Percentiles rank a stretch among this genome's conserved stretches.
Conservation (phyloP, 2,329 filamentous ascomycete species). For the Claviceps sp. region DNA sequence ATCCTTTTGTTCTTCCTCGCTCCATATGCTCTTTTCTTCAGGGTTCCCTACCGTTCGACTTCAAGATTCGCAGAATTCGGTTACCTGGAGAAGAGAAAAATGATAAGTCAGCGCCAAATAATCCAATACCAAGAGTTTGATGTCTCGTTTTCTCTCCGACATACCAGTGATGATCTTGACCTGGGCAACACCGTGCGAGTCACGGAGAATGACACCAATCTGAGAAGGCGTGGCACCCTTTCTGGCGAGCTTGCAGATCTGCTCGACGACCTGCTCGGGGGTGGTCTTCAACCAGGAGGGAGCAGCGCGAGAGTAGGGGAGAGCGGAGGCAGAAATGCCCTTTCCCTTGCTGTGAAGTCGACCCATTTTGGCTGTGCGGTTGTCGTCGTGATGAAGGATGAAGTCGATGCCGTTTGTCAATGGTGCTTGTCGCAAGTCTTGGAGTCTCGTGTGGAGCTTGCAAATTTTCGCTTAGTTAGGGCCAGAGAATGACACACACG, state of each 20-base stretch:
- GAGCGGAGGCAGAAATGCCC: constrained; percentile 90
- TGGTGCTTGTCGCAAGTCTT: constrained; percentile 14
- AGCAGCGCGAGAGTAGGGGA: constrained; percentile 90
- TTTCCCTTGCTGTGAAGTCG: constrained; percentile 99
- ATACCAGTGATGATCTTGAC: constrained; percentile 94
- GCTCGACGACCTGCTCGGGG: constrained; percentile 94
- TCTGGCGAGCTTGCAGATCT: constrained; percentile 98
- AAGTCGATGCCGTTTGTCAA: constrained; percentile 15
- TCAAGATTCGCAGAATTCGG: constrained; percentile 99
- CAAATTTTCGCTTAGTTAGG: constrained; percentile 35
- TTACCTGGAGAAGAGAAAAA: constrained; percentile 53
- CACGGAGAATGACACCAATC: constrained; percentile 97
- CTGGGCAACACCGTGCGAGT: constrained; percentile 95
- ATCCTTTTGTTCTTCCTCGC: constrained; percentile 15
- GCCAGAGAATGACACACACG: constrained; percentile 15
- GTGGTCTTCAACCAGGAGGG: constrained; percentile 98
- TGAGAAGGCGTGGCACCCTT: constrained; percentile 98
- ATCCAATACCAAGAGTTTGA: background rate
- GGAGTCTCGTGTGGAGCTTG: constrained; percentile 25
- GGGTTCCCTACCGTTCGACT: constrained; percentile 76
- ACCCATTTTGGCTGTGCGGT: constrained; percentile 60
- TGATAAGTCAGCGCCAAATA: background rate
- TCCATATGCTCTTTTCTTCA: constrained; percentile 15
- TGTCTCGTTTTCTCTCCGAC: constrained; percentile 17
- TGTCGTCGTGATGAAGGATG: constrained; percentile 24